These are phyloP conservation scores for Leishmania arabica DNA, from an alignment of 208 protist species.

Conservation along the genomic window DNA sequence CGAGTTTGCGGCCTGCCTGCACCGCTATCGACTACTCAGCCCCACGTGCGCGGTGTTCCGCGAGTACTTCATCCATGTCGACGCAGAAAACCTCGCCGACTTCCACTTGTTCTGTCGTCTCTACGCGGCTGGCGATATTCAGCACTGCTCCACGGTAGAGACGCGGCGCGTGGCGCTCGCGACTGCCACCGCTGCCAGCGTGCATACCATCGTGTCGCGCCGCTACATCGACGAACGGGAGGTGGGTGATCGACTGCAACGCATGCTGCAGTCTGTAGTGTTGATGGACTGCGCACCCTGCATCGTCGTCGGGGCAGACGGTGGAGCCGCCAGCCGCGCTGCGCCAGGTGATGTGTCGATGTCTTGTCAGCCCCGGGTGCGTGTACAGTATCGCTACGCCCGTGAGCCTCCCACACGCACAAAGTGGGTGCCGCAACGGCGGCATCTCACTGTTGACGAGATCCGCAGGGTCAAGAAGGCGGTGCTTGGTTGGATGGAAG, in stretches of 20 bases:
- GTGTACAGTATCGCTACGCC: conserved; percentile 9
- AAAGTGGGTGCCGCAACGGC: conserved; percentile 2
- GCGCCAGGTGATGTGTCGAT: not conserved
- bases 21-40: conserved; percentile 38
- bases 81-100: conserved; percentile 27
- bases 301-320: conserved; percentile 13
- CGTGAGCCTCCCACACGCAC: not conserved
- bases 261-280: conserved; percentile 33
- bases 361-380: not conserved
- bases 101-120: conserved; percentile 43
- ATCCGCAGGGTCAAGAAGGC: conserved; percentile 36
- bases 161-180: conserved; percentile 21
- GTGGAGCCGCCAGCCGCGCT: not conserved
- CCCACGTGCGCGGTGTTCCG: conserved; percentile 46
- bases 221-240: conserved; percentile 51
- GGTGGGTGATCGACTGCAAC: conserved; percentile 27
- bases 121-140: conserved; percentile 19
- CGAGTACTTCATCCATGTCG: conserved; percentile 45
- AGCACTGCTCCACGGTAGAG: conserved; percentile 30
- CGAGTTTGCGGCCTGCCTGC: conserved; percentile 41
- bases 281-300: conserved; percentile 21
- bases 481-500: conserved; percentile 44
- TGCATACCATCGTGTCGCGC: conserved; percentile 37
- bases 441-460: conserved; percentile 34
- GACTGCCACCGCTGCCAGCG: not conserved